These are phyloP conservation scores for Boletus tomentosulus DNA, from an alignment of 768 basidiomycete species.

Conservation along the genomic window DNA sequence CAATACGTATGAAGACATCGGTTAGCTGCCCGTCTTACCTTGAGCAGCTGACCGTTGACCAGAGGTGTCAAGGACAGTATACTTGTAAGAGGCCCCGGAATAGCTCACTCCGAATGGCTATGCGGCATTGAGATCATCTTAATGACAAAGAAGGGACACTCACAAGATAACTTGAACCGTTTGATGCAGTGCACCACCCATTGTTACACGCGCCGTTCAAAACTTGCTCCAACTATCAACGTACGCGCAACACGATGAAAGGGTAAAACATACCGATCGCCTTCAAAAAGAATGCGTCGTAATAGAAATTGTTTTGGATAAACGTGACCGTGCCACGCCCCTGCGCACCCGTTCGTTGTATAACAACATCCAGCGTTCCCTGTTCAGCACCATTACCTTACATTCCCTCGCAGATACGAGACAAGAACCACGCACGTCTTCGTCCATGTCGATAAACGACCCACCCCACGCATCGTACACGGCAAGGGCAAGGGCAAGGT, in stretches of 20 bases:
- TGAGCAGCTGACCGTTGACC: constrained; percentile 88
- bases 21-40: constrained; percentile 40
- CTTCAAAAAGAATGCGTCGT: constrained; percentile 98
- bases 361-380: constrained; percentile 89
- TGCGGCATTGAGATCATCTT: constrained; percentile 4
- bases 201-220: constrained; percentile 90
- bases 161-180: constrained; percentile 73
- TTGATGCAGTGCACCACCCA: constrained; percentile 64
- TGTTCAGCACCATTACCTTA: constrained; percentile 28
- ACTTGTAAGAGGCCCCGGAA: constrained; percentile 94
- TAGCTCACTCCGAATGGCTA: constrained; percentile 94
- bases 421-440: constrained; percentile 64
- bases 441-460: constrained; percentile 88
- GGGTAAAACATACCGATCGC: constrained; percentile 68
- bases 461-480: constrained; percentile 78
- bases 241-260: neutral
- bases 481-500: constrained; percentile 3
- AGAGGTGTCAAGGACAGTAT: constrained; percentile 89
- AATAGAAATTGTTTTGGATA: constrained; percentile 96
- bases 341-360: constrained; percentile 75
- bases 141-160: constrained; percentile 21
- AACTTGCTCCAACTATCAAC: constrained; percentile 43
- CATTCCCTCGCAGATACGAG: neutral
- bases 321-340: constrained; percentile 66
- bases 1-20: neutral